Percentiles rank a stretch among this genome's conserved stretches.
phyloP scores from a whole-genome alignment of 345 rosid species.

The Mercurialis annua region DNA sequence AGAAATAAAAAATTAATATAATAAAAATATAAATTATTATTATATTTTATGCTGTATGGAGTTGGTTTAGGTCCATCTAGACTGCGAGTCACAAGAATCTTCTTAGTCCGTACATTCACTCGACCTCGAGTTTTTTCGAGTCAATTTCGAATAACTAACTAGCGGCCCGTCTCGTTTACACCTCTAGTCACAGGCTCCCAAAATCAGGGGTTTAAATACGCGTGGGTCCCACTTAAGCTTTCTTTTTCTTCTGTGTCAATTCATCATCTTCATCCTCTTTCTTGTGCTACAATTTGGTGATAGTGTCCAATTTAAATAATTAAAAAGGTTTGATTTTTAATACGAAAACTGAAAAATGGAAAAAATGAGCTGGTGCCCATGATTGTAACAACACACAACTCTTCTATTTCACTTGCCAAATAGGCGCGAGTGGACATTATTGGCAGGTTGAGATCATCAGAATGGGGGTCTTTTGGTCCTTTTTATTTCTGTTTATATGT shows the following conservation, averaged over 20 bases:
- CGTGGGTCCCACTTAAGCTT: conserved; percentile 23
- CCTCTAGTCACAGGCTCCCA: background rate
- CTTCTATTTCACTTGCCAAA: conserved; percentile 8
- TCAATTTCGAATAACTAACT: no score
- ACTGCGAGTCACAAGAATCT: no score
- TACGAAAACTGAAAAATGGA: background rate
- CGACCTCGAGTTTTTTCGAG: no score
- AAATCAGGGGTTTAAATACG: conserved; percentile 10
- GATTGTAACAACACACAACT: conserved; percentile 21
- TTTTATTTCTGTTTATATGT: background rate
- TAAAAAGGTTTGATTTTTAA: background rate
- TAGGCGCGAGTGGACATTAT: background rate
- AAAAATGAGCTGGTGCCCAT: conserved; percentile 32
- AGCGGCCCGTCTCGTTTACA: no score
- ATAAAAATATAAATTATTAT: no score
- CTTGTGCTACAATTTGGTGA: background rate
- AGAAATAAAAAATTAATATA: no score
- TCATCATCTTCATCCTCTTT: background rate
- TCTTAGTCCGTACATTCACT: no score
- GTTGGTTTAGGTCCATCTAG: no score
- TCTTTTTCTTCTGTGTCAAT: background rate
- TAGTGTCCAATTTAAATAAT: background rate
- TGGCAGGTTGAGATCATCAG: background rate
- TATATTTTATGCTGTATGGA: no score
- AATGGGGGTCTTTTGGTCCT: conserved; percentile 5